These are phyloP conservation scores for Acanthamoeba sp. DNA, from an alignment of 208 protist species.

Conservation along the genomic window DNA sequence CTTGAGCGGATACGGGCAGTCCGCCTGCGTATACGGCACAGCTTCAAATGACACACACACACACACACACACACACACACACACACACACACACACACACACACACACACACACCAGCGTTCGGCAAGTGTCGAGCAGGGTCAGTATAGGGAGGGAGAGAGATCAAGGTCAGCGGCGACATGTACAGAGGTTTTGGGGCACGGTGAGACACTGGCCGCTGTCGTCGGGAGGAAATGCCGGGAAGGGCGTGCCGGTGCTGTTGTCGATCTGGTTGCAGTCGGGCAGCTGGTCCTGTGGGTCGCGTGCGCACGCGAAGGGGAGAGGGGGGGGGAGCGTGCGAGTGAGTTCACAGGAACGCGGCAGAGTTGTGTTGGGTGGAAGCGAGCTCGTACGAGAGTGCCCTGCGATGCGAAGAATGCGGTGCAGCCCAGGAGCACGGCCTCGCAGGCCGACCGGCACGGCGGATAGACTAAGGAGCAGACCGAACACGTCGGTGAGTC, in stretches of 20 bases:
- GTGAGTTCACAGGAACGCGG: no score
- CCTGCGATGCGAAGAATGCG: slow-evolving; percentile 28
- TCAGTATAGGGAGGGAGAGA: no score
- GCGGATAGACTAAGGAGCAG: neutral
- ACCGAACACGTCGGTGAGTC: neutral
- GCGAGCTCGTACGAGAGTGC: slow-evolving; percentile 5
- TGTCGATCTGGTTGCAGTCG: slow-evolving; percentile 56
- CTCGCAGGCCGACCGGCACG: slow-evolving; percentile 28
- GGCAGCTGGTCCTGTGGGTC: neutral
- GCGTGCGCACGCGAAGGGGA: no score
- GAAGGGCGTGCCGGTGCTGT: slow-evolving; percentile 17
- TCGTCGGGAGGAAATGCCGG: slow-evolving; percentile 51
- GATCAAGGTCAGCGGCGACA: no score
- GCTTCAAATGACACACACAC: neutral
- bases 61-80: no score
- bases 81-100: no score
- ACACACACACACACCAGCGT: no score
- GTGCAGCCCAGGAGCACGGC: slow-evolving; percentile 1
- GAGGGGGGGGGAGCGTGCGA: no score
- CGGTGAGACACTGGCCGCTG: slow-evolving; percentile 15
- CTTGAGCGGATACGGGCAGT: slow-evolving; percentile 55
- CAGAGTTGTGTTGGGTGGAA: no score
- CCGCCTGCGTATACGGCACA: slow-evolving; percentile 55
- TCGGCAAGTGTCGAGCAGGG: no score
- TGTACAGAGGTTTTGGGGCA: slow-evolving; percentile 26